phyloP scores from a whole-genome alignment of 2,329 filamentous ascomycete species.

The Lasiodiplodia gonubiensis region DNA sequence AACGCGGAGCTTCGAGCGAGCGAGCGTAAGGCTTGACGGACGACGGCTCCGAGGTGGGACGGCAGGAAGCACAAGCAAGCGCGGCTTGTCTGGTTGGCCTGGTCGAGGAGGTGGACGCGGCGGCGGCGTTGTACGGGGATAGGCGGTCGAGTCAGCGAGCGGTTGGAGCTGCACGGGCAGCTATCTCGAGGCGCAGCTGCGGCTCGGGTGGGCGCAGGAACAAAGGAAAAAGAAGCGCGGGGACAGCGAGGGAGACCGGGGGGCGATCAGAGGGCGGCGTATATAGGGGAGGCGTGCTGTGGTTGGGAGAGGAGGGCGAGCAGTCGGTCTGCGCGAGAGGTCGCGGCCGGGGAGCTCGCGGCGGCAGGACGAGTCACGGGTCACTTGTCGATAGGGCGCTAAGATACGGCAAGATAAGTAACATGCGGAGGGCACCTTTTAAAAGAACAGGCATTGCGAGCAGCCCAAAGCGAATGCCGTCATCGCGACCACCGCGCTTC shows the following conservation, averaged over 20 bases:
- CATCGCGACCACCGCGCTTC: conserved; percentile 9
- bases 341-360: conserved; percentile 3
- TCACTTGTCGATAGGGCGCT: not conserved
- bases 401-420: conserved; percentile 14
- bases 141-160: conserved; percentile 24
- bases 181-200: conserved; percentile 3
- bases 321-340: conserved; percentile 23
- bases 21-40: conserved; percentile 19
- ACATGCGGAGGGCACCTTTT: conserved; percentile 4
- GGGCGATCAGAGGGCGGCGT: conserved; percentile 9
- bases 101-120: conserved; percentile 18
- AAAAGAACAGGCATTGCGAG: conserved; percentile 19
- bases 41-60: conserved; percentile 10
- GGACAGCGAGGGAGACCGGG: conserved; percentile 1
- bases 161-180: conserved; percentile 23
- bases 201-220: conserved; percentile 20
- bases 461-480: conserved; percentile 13
- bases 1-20: conserved; percentile 20
- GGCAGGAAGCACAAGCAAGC: conserved; percentile 3
- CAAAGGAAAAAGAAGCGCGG: conserved; percentile 27
- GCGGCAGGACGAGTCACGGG: conserved; percentile 15
- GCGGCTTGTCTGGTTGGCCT: conserved; percentile 4
- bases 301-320: conserved; percentile 19
- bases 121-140: conserved; percentile 21
- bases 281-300: conserved; percentile 16